A percentile compares a stretch with the other conserved stretches of the same genome.
Conservation (phyloP, 2,329 filamentous ascomycete genomes). For the Penicillium sp. region DNA sequence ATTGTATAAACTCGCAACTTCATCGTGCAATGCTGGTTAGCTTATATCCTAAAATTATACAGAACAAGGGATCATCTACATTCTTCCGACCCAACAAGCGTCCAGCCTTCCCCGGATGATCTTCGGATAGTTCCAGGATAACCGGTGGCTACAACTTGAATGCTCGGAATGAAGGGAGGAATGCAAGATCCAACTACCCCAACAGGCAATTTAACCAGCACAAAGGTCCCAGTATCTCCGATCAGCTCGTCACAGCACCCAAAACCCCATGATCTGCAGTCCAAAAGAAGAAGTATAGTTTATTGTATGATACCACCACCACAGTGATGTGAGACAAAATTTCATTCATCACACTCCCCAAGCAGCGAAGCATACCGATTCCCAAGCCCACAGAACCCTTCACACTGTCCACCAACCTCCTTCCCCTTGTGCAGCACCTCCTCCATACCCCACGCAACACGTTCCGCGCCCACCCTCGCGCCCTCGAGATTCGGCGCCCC, state of each 20-base stretch:
- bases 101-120: neutral
- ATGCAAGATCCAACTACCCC: slow-evolving; percentile 13
- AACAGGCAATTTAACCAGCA: neutral
- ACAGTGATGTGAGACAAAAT: neutral
- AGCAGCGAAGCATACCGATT: slow-evolving; percentile 39
- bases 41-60: slow-evolving; percentile 12
- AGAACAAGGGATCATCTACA: slow-evolving; percentile 26
- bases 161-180: slow-evolving; percentile 25
- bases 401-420: slow-evolving; percentile 27
- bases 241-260: neutral
- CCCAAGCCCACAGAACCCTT: slow-evolving; percentile 42
- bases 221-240: neutral
- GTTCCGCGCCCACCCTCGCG: slow-evolving; percentile 68
- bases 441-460: slow-evolving; percentile 68
- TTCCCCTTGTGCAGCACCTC: slow-evolving; percentile 49
- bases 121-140: neutral
- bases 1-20: neutral
- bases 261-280: neutral
- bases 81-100: slow-evolving; percentile 11
- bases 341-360: slow-evolving; percentile 14
- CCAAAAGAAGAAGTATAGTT: neutral
- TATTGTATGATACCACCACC: neutral
- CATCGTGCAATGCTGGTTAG: neutral
- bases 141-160: slow-evolving; percentile 3
- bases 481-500: slow-evolving; percentile 72